Evolutionary conservation across 2,329 filamentous ascomycete genomes (phyloP).

Genomic region (Aspergillus floridensis): DNA sequence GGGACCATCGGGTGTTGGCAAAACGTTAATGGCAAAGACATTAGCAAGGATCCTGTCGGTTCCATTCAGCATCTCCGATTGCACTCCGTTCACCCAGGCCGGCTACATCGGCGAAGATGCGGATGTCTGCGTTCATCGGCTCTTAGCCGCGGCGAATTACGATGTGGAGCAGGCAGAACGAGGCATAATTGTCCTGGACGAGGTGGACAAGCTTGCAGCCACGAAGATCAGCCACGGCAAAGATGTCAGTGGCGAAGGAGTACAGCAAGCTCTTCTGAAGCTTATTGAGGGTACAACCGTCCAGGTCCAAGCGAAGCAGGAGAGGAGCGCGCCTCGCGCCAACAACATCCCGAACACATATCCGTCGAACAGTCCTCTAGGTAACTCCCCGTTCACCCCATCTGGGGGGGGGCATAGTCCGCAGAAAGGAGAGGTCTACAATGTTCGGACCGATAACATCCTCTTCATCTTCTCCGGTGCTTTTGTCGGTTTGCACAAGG

Average conservation of each 20-base stretch:
- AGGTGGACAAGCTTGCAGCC: constrained; percentile 95
- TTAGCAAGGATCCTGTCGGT: constrained; percentile 90
- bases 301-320: constrained; percentile 78
- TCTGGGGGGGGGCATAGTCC: constrained; percentile 30
- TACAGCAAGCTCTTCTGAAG: constrained; percentile 92
- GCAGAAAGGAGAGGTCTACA: constrained; percentile 60
- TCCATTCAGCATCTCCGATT: constrained; percentile 92
- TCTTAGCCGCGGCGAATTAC: constrained; percentile 87
- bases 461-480: constrained; percentile 96
- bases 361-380: constrained; percentile 39
- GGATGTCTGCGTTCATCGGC: constrained; percentile 88
- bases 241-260: constrained; percentile 93
- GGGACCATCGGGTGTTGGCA: constrained; percentile 91
- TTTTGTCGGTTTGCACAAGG: constrained; percentile 88
- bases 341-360: constrained; percentile 39
- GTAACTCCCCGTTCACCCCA: constrained; percentile 30
- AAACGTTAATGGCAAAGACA: constrained; percentile 90
- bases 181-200: constrained; percentile 92
- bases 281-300: constrained; percentile 95
- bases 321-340: constrained; percentile 42
- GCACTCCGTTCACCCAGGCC: constrained; percentile 91
- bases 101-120: constrained; percentile 98
- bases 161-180: constrained; percentile 79
- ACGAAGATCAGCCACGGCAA: constrained; percentile 84
- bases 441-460: constrained; percentile 91